Evolutionary conservation across 1,284 basidiomycete genomes (phyloP).

Genomic region (Sanghuangporus weigelae): DNA sequence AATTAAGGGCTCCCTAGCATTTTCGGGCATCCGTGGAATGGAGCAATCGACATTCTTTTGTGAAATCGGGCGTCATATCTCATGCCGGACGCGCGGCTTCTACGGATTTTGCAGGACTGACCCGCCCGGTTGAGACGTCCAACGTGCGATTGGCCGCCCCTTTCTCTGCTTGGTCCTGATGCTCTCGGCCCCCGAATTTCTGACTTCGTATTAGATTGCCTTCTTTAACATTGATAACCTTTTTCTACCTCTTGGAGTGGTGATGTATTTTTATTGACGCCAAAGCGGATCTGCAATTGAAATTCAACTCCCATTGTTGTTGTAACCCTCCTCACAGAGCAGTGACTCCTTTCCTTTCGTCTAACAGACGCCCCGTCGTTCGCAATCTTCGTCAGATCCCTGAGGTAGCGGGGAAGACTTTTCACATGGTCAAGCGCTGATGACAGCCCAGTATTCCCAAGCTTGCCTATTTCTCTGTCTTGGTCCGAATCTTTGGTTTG

Average conservation of each 20-base stretch:
- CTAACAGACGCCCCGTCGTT: neutral
- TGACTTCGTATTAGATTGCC: neutral
- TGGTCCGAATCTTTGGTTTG: neutral
- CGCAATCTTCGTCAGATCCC: slow-evolving; percentile 2
- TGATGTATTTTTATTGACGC: neutral
- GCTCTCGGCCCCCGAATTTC: slow-evolving; percentile 2
- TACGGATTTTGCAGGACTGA: neutral
- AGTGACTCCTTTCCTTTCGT: neutral
- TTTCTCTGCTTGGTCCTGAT: neutral
- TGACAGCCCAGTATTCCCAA: neutral
- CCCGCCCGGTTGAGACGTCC: neutral
- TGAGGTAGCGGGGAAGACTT: neutral
- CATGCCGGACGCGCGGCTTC: neutral
- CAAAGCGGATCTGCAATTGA: neutral
- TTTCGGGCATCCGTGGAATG: slow-evolving; percentile 7
- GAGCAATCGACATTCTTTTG: slow-evolving; percentile 4
- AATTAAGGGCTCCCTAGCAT: neutral
- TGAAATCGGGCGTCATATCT: slow-evolving; percentile 13
- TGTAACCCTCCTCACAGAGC: neutral
- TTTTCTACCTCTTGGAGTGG: neutral
- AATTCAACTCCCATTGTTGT: slow-evolving; percentile 1
- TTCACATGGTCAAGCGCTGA: neutral
- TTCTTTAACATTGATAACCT: slow-evolving; percentile 2
- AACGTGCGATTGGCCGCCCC: neutral
- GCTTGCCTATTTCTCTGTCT: neutral